Evolutionary conservation across 257 asterid species (phyloP).

Genomic region (Solanum chmielewskii): DNA sequence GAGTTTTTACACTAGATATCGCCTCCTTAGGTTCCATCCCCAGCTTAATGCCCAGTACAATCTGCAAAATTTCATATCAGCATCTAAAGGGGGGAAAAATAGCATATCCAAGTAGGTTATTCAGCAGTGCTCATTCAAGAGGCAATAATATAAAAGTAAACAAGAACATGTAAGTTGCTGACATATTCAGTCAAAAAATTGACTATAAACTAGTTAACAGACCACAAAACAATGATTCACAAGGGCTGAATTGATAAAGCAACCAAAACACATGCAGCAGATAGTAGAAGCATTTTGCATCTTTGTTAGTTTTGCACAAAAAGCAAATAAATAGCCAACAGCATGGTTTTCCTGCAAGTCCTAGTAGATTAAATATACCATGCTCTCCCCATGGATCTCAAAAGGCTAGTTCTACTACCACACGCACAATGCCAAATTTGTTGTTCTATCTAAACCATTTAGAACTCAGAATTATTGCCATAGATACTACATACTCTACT

Average conservation of each 20-base stretch:
- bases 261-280: background rate
- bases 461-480: background rate
- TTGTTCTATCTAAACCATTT: background rate
- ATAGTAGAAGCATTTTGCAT: background rate
- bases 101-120: background rate
- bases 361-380: background rate
- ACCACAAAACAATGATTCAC: background rate
- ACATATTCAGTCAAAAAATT: background rate
- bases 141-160: background rate
- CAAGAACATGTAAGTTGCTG: background rate
- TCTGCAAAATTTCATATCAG: constrained; percentile 32
- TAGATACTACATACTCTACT: background rate
- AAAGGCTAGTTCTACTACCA: background rate
- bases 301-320: background rate
- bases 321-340: background rate
- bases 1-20: constrained; percentile 53
- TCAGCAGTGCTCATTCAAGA: background rate
- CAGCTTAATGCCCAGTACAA: constrained; percentile 69
- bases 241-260: background rate
- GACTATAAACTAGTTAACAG: background rate
- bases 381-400: background rate
- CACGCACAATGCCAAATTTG: background rate
- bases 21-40: constrained; percentile 80
- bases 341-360: background rate
- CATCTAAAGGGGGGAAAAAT: background rate